A percentile compares a stretch with the other conserved stretches of the same genome.
Evolutionary conservation across 345 rosid genomes (phyloP).

Genomic region (Salix exigua): DNA sequence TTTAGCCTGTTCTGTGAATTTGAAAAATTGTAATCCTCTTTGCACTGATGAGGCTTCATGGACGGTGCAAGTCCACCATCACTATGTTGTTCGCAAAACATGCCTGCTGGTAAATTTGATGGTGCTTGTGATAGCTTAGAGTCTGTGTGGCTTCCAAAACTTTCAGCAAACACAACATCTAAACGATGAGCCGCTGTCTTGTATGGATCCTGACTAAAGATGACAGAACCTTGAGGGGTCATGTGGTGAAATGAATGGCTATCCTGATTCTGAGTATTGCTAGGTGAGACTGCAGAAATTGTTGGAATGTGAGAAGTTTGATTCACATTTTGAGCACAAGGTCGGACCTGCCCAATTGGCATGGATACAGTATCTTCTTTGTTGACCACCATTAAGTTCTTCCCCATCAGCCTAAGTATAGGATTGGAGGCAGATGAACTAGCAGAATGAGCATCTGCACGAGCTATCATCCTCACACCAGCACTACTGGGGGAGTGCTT

Average conservation of each 20-base stretch:
- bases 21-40: slow-evolving; percentile 22
- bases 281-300: slow-evolving; percentile 25
- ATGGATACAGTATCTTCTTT: slow-evolving; percentile 54
- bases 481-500: slow-evolving; percentile 31
- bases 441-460: slow-evolving; percentile 43
- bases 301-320: slow-evolving; percentile 35
- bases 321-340: slow-evolving; percentile 25
- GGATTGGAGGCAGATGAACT: slow-evolving; percentile 76
- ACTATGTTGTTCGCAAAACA: slow-evolving; percentile 18
- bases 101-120: slow-evolving; percentile 25
- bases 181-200: slow-evolving; percentile 19
- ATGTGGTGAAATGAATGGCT: slow-evolving; percentile 22
- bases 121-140: slow-evolving; percentile 21
- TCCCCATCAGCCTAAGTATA: slow-evolving; percentile 90
- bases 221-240: slow-evolving; percentile 26
- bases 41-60: slow-evolving; percentile 24
- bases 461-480: slow-evolving; percentile 28
- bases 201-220: slow-evolving; percentile 28
- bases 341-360: slow-evolving; percentile 33
- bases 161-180: slow-evolving; percentile 27
- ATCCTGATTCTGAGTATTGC: slow-evolving; percentile 22
- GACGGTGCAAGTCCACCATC: slow-evolving; percentile 23
- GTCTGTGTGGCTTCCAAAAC: slow-evolving; percentile 17
- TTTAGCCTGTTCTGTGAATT: slow-evolving; percentile 17
- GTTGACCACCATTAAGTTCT: slow-evolving; percentile 89